These are phyloP conservation scores for Aspergillus hancockii DNA, from an alignment of 495 filamentous ascomycete genomes.

Conservation along the genomic window DNA sequence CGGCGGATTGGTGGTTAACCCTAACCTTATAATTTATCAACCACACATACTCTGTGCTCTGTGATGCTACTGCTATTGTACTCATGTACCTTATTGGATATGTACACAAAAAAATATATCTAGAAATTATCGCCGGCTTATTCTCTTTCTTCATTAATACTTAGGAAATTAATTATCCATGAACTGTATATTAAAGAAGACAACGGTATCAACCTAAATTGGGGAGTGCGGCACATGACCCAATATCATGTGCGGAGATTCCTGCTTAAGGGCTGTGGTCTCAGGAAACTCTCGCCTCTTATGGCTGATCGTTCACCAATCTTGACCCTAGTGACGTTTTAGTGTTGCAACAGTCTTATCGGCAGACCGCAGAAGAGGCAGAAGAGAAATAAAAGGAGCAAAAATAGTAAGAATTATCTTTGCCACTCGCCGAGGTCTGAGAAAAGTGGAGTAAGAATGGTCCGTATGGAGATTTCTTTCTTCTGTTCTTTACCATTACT, in stretches of 20 bases:
- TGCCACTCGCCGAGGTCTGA: background rate
- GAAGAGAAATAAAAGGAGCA: background rate
- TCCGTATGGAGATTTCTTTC: background rate
- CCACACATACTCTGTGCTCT: constrained; percentile 2
- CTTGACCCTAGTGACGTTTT: constrained; percentile 8
- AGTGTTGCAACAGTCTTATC: constrained; percentile 26
- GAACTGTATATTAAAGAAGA: background rate
- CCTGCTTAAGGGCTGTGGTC: background rate
- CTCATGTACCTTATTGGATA: too few species aligned
- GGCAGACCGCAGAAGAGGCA: constrained; percentile 5
- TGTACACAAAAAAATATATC: too few species aligned
- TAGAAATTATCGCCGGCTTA: too few species aligned
- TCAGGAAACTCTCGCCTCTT: constrained; percentile 1
- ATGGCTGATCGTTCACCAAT: constrained; percentile 1
- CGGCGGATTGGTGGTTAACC: background rate
- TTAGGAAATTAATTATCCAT: too few species aligned
- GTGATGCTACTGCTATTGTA: too few species aligned
- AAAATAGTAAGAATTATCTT: constrained; percentile 1
- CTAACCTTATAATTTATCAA: background rate
- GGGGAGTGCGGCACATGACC: background rate
- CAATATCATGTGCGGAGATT: constrained; percentile 1
- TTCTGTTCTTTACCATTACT: background rate
- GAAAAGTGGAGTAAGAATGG: background rate
- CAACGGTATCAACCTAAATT: background rate
- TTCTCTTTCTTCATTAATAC: too few species aligned